phyloP scores from a whole-genome alignment of 192 early-diverging fungal genomes.

The Glomus cerebriforme region DNA sequence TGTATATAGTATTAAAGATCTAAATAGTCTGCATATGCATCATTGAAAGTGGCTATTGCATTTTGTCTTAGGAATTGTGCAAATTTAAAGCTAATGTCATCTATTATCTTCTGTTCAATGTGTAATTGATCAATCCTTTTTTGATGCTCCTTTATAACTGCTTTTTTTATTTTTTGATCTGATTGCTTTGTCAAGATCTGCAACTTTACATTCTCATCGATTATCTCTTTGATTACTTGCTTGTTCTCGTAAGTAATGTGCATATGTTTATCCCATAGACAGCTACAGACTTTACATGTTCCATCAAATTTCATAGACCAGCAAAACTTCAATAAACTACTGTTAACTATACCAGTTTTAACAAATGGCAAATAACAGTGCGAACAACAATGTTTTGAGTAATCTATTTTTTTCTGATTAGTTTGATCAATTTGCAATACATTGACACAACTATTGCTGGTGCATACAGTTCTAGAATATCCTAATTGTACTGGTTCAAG shows the following conservation, averaged over 20 bases:
- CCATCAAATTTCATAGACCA: slow-evolving; percentile 20
- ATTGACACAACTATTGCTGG: slow-evolving; percentile 16
- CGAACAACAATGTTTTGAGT: slow-evolving; percentile 34
- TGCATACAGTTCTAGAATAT: slow-evolving; percentile 36
- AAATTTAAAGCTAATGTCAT: slow-evolving; percentile 31
- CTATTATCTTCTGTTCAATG: slow-evolving; percentile 33
- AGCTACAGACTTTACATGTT: slow-evolving; percentile 34
- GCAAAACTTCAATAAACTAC: slow-evolving; percentile 25
- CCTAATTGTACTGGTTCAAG: slow-evolving; percentile 21
- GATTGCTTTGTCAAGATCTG: slow-evolving; percentile 20
- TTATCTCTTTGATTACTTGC: slow-evolving; percentile 24
- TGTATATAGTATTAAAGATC: too few species aligned
- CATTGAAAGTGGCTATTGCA: slow-evolving; percentile 31
- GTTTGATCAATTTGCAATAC: too few species aligned
- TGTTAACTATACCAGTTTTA: slow-evolving; percentile 23
- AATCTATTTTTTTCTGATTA: slow-evolving; percentile 21
- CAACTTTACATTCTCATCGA: slow-evolving; percentile 25
- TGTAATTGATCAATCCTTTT: background rate
- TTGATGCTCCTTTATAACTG: background rate
- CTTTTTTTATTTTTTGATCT: slow-evolving; percentile 11
- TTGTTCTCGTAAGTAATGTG: slow-evolving; percentile 17
- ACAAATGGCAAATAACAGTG: slow-evolving; percentile 31
- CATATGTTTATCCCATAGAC: slow-evolving; percentile 36
- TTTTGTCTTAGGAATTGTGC: slow-evolving; percentile 39
- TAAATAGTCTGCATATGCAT: slow-evolving; percentile 34